Conservation (phyloP, 2,329 filamentous ascomycete genomes). For the Apiospora phragmitis region DNA sequence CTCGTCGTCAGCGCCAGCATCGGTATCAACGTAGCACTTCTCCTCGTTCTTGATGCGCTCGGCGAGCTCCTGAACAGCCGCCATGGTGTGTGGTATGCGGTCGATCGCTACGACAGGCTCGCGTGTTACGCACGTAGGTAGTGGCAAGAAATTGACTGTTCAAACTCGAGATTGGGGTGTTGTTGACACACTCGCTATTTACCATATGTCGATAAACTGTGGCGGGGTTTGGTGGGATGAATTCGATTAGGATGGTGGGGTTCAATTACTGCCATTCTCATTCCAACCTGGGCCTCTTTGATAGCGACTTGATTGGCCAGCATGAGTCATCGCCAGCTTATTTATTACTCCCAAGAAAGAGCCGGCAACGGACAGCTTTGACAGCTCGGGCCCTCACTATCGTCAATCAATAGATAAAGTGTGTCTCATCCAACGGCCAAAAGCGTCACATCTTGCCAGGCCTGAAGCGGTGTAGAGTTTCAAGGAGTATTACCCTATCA, state of each 20-base stretch:
- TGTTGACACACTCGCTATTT: background rate
- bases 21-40: slow-evolving; percentile 77
- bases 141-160: background rate
- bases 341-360: background rate
- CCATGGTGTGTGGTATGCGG: slow-evolving; percentile 33
- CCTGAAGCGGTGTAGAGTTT: background rate
- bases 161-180: background rate
- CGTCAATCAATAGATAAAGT: background rate
- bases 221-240: slow-evolving; percentile 6
- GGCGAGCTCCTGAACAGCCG: slow-evolving; percentile 49
- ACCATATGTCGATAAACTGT: background rate
- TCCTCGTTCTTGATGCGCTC: slow-evolving; percentile 48
- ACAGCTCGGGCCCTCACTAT: background rate
- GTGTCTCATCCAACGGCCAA: background rate
- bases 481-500: background rate
- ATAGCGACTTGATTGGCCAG: slow-evolving; percentile 13
- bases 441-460: background rate
- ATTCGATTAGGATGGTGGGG: slow-evolving; percentile 10
- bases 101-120: slow-evolving; percentile 6
- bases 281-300: background rate
- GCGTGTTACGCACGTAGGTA: background rate
- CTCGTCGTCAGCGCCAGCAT: slow-evolving; percentile 71
- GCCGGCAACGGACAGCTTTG: background rate
- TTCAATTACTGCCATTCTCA: background rate
- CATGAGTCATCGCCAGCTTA: slow-evolving; percentile 12